A percentile compares a stretch with the other conserved stretches of the same genome.
phyloP scores from a whole-genome alignment of 1,284 basidiomycete genomes.

The Termitomyces sp. region DNA sequence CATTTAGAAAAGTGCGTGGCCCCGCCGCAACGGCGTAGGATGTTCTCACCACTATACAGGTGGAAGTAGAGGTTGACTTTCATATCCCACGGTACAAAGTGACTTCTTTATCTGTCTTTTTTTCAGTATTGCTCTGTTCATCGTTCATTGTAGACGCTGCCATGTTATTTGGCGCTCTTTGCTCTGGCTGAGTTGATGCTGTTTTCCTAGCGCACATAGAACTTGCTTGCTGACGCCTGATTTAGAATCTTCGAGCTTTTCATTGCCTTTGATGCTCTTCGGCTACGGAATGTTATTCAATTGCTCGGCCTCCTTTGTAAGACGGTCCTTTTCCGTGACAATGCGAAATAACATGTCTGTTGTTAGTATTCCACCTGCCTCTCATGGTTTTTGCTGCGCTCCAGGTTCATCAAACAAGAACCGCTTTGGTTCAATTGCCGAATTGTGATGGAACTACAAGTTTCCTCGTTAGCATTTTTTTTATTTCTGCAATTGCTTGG shows the following conservation, averaged over 20 bases:
- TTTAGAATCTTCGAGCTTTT: conserved; percentile 64
- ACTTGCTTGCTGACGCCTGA: background rate
- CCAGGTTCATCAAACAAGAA: conserved; percentile 66
- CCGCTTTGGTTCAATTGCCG: conserved; percentile 44
- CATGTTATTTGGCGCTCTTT: conserved; percentile 79
- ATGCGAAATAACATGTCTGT: conserved; percentile 1
- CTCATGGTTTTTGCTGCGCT: conserved; percentile 68
- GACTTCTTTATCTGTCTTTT: background rate
- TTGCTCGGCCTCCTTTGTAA: conserved; percentile 65
- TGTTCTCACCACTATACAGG: conserved; percentile 31
- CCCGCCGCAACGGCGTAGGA: conserved; percentile 1
- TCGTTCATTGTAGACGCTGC: conserved; percentile 55
- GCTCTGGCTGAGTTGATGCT: conserved; percentile 66
- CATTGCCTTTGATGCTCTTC: conserved; percentile 72
- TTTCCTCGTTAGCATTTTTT: conserved; percentile 23
- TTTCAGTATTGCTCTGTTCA: conserved; percentile 1
- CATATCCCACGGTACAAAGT: conserved; percentile 48
- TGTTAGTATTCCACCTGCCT: conserved; percentile 65
- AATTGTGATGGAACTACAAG: conserved; percentile 20
- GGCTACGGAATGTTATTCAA: conserved; percentile 72
- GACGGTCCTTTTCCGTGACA: conserved; percentile 18
- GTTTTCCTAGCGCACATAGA: background rate
- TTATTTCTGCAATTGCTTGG: conserved; percentile 1
- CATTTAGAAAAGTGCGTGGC: conserved; percentile 42
- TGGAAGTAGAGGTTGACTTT: conserved; percentile 48